Base-by-base conservation (phyloP, 805 yeast species). In the Priceomyces medius region DNA sequence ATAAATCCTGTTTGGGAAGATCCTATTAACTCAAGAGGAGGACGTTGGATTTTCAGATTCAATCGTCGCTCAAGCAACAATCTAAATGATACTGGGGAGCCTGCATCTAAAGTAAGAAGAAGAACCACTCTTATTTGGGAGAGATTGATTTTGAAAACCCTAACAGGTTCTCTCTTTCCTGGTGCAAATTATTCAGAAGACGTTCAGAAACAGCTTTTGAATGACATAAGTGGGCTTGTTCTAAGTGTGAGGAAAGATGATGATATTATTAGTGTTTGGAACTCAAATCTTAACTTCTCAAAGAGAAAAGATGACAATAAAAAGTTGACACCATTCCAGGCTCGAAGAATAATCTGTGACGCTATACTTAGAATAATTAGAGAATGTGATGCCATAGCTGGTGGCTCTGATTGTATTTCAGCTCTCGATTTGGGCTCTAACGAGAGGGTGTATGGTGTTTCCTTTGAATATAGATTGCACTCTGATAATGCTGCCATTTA, bases 1-100 rank as follows among this genome's bases (percentile, higher is more conserved):
- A 70, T 80, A 27, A 74, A 76, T 48, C 87, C 87, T 8, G 75
- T 79, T 37, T 81, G 87, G 85, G 85, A 81, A 54, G 85, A 81
- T 53, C 81, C 82, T 7, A 64, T 71, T 37, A 81, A 81, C 54
- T 60, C 73, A 45, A 64, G 68, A 38, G 86, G 86, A 27, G 86
- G 87, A 2, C 64, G 84, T 49, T 80, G 84, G 84, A 71, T 76
- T 14, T 74, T 79, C 49, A 65, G 80, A 47, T 71, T 79, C 49
- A 58, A 63, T 51, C 61, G 77, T 31, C 56, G 69, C 3, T 42
- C 47, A 14, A 48, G 47, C 35, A 52, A 48, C 31, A 48, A 43
- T 42, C 50, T 35, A 31, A 45, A 37, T 40, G 46, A 37, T 18
- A 50, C 49, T 20, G 51, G 45, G 21, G 64, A 59, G 16, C 41